Evolutionary conservation across 2,329 filamentous ascomycete genomes (phyloP), one percentile per base, ranked within the genome.

Genomic region (Metarhizium robertsii): DNA sequence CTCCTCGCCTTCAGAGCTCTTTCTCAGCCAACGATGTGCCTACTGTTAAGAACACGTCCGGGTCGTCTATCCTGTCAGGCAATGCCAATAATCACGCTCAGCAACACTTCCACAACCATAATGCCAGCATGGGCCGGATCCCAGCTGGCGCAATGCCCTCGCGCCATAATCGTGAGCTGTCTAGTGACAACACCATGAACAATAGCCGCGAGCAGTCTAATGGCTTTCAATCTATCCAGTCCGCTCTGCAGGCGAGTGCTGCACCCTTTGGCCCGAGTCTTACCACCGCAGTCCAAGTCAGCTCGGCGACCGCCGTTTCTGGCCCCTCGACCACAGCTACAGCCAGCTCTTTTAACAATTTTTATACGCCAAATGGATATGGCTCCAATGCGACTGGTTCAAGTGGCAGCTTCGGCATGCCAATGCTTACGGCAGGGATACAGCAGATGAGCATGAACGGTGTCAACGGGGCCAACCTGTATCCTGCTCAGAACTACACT

Each of bases 21-120:
- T 96, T 89, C 74, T 96, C 94, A 10, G 85, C 90, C 54, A 94
- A 88, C 69, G 92, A 97, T 65, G 79, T 96, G 20, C 88, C 91
- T 4, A 95, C 91, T 7, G 77, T 91, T 65, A 95, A 94, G 79
- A 86, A 79, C 61, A 76, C 80, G 54, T 79, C 80, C 54, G 77
- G 73, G 50, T 70, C 79, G 50, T 65, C 67, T 38, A 66, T 70
- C 55, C 66, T 73, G 54, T 69, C 69, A 38, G 67, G 67, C 64
- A 79, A 75, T 59, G 73, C 77, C 57, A 82, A 82, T 67, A 80
- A 79, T 58, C 80, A 84, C 62, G 80, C 80, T 2, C 79, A 83
- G 69, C 79, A 83, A 70, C 80, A 83, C 61, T 78, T 84, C 53
- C 88, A 88, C 66, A 84, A 92, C 62, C 89, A 92, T 73, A 92